phyloP scores from a whole-genome alignment of 768 basidiomycete species.

The Agaricus subrufescens region DNA sequence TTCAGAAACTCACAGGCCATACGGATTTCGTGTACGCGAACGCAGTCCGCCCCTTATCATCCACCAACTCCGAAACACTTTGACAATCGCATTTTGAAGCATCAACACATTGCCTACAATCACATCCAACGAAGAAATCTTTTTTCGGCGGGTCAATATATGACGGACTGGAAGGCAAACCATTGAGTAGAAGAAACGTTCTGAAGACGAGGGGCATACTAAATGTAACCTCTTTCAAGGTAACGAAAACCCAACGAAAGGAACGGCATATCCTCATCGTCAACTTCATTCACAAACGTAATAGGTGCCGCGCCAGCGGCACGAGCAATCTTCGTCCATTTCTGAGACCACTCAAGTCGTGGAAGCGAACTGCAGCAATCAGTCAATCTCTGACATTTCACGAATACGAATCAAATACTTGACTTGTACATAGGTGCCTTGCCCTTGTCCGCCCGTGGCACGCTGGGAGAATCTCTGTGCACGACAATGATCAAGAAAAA shows the following conservation, averaged over 20 bases:
- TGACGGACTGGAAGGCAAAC: constrained; percentile 3
- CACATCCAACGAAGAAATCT: constrained; percentile 38
- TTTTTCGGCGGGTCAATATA: constrained; percentile 14
- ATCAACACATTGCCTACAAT: constrained; percentile 32
- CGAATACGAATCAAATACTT: neutral
- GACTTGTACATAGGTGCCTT: neutral
- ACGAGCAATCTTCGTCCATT: constrained; percentile 26
- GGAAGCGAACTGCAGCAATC: neutral
- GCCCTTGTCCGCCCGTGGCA: neutral
- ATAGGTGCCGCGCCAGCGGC: constrained; percentile 27
- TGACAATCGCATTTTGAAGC: constrained; percentile 45
- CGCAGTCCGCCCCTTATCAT: constrained; percentile 20
- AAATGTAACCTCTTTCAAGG: constrained; percentile 46
- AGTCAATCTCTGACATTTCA: neutral
- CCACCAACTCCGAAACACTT: constrained; percentile 32
- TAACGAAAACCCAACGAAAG: constrained; percentile 43
- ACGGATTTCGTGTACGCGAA: constrained; percentile 44
- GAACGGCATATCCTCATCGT: constrained; percentile 40
- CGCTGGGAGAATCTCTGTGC: neutral
- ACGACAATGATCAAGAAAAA: neutral
- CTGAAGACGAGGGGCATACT: constrained; percentile 26
- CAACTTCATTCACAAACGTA: constrained; percentile 33
- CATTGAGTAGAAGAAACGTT: too few species aligned
- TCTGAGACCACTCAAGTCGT: neutral
- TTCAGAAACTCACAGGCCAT: neutral